A percentile compares a stretch with the other conserved stretches of the same genome.
phyloP scores from a whole-genome alignment of 2,329 filamentous ascomycete genomes.

The Cadophora malorum region DNA sequence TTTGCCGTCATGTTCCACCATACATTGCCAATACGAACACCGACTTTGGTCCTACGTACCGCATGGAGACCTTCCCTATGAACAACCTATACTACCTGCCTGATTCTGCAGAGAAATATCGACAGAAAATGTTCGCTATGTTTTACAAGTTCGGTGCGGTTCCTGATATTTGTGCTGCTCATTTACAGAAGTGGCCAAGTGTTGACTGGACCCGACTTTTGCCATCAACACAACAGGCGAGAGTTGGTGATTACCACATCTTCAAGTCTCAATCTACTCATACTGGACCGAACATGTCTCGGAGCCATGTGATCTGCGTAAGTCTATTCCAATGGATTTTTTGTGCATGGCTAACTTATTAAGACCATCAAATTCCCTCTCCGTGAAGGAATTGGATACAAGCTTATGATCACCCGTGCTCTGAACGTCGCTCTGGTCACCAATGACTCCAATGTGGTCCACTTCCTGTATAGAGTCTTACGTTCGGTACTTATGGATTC shows the following conservation, averaged over 20 bases:
- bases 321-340: conserved; percentile 16
- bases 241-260: conserved; percentile 40
- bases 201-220: conserved; percentile 19
- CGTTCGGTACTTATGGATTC: conserved; percentile 32
- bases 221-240: conserved; percentile 25
- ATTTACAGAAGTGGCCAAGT: conserved; percentile 28
- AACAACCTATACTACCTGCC: conserved; percentile 9
- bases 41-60: conserved; percentile 18
- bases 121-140: conserved; percentile 40
- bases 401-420: conserved; percentile 31
- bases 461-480: conserved; percentile 39
- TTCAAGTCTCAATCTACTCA: conserved; percentile 36
- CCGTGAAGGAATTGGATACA: conserved; percentile 21
- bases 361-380: conserved; percentile 34
- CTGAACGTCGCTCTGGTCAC: conserved; percentile 35
- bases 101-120: conserved; percentile 32
- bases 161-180: conserved; percentile 34
- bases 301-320: conserved; percentile 39
- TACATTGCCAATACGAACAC: background rate
- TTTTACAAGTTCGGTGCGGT: conserved; percentile 36
- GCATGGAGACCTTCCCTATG: conserved; percentile 24
- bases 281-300: conserved; percentile 23
- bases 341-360: conserved; percentile 4
- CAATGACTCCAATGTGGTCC: conserved; percentile 23
- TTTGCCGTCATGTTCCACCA: conserved; percentile 29